These are phyloP conservation scores for Xanthoparmelia taractica DNA, from an alignment of 495 filamentous ascomycete species.

Conservation along the genomic window DNA sequence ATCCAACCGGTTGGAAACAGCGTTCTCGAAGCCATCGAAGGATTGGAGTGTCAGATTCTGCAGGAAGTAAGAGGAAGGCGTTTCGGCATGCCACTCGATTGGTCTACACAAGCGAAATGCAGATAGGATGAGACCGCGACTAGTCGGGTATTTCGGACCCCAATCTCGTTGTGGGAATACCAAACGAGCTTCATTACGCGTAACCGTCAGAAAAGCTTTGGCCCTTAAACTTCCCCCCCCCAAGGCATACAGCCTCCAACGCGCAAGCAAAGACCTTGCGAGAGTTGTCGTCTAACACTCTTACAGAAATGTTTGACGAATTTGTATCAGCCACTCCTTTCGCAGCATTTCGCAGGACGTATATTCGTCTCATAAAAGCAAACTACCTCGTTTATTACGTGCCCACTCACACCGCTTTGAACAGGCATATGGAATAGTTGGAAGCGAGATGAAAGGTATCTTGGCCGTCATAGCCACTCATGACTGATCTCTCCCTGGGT, in stretches of 20 bases:
- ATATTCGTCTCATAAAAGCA: neutral
- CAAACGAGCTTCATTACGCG: conserved; percentile 15
- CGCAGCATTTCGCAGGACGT: neutral
- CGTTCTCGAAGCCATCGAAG: conserved; percentile 5
- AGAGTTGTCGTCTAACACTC: conserved; percentile 7
- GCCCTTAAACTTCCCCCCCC: neutral
- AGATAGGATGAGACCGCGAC: conserved; percentile 4
- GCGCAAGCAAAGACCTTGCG: neutral
- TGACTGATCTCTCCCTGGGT: neutral
- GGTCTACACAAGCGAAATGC: conserved; percentile 8
- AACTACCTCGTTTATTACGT: neutral
- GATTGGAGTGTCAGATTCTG: conserved; percentile 1
- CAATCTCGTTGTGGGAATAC: conserved; percentile 5
- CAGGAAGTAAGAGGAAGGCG: conserved; percentile 3
- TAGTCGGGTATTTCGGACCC: conserved; percentile 13
- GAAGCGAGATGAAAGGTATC: conserved; percentile 8
- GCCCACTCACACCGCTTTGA: neutral
- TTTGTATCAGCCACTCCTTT: conserved; percentile 2
- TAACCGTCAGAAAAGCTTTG: conserved; percentile 5
- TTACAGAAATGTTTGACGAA: conserved; percentile 17
- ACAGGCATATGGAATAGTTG: neutral
- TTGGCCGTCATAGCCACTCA: neutral
- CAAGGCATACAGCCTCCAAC: neutral
- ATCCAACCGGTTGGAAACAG: neutral
- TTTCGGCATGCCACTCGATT: neutral